phyloP scores from a whole-genome alignment of 805 yeast species.

The Candida rishiriensis region DNA sequence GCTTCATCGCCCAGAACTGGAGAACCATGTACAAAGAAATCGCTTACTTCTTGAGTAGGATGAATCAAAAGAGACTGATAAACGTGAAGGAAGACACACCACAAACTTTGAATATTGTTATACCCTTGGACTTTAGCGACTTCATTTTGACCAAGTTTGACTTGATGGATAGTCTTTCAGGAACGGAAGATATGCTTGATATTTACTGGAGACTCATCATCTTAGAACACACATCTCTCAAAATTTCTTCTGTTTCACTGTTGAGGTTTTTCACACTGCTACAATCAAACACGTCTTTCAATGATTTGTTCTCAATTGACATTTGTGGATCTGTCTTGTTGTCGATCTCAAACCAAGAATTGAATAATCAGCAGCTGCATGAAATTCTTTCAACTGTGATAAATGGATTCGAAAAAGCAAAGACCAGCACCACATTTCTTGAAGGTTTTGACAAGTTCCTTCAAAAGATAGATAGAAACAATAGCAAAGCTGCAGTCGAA shows the following conservation, averaged over 20 bases:
- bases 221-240: constrained; percentile 33
- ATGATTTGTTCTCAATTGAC: constrained; percentile 34
- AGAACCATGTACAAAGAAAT: constrained; percentile 30
- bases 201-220: constrained; percentile 50
- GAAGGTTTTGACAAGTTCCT: constrained; percentile 31
- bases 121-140: constrained; percentile 31
- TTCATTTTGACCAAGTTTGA: constrained; percentile 25
- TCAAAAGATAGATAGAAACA: background rate
- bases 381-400: constrained; percentile 18
- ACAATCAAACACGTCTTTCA: constrained; percentile 1
- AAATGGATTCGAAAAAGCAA: constrained; percentile 22
- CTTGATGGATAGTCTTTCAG: constrained; percentile 7
- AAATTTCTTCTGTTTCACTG: constrained; percentile 21
- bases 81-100: constrained; percentile 3
- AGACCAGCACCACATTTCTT: constrained; percentile 35
- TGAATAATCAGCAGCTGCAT: constrained; percentile 10
- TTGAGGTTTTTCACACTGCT: constrained; percentile 17
- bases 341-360: constrained; percentile 26
- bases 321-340: constrained; percentile 37
- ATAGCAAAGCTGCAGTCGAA: constrained; percentile 2
- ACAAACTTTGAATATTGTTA: constrained; percentile 16
- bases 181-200: constrained; percentile 25
- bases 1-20: constrained; percentile 43
- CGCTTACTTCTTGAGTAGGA: constrained; percentile 38
- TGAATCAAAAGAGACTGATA: constrained; percentile 26